Base-by-base conservation (phyloP, 257 asterid genomes). In the Catharanthus roseus region DNA sequence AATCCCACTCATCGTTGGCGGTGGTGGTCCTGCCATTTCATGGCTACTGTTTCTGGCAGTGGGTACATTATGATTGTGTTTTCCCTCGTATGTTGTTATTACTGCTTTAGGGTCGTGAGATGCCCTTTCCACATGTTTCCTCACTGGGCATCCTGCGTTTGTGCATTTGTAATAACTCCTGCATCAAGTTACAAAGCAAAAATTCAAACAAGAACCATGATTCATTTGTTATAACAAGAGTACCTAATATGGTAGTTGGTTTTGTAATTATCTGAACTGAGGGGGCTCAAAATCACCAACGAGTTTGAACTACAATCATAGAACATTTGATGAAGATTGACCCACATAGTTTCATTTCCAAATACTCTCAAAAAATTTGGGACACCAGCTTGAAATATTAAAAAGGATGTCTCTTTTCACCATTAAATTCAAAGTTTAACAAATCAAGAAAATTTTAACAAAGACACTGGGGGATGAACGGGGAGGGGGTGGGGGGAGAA, bases 141-240 rank as follows among this genome's bases (percentile, higher is more conserved):
- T 80, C 70, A 95, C 99, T 1, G 93, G 95, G 87, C 99, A 95
- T 56, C 95, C 96, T 5, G 88, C 85, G 65, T 82, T 85, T 23
- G 99, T 91, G 83, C 99, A 95, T 83, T 95, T 95, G 81, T 91
- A 95, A 77, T 95, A 95, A 73, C 99, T 91, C 97, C 99, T 95
- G 89, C 60, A 79, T 81, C 62, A 62, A 70, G 76, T 41, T 26
- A 38, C 62, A 57, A 47, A n/a, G n/a, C n/a, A n/a, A n/a, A n/a
- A n/a, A n/a, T n/a, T n/a, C n/a, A n/a, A n/a, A 38, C 36, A 65
- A 11, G 34, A 42, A 24, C 33, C 24, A 24, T 1, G 26, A 12
- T 44, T 24, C 15, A 42, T 24, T 65, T 42, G 1, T 42, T 8
- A 26, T 39, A 41, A 55, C 16, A 28, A 3, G 28, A 57, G 28